Percentiles rank a stretch among this genome's conserved stretches.
These are phyloP conservation scores for Aspergillus felis DNA, from an alignment of 2,329 filamentous ascomycete species.

Conservation along the genomic window DNA sequence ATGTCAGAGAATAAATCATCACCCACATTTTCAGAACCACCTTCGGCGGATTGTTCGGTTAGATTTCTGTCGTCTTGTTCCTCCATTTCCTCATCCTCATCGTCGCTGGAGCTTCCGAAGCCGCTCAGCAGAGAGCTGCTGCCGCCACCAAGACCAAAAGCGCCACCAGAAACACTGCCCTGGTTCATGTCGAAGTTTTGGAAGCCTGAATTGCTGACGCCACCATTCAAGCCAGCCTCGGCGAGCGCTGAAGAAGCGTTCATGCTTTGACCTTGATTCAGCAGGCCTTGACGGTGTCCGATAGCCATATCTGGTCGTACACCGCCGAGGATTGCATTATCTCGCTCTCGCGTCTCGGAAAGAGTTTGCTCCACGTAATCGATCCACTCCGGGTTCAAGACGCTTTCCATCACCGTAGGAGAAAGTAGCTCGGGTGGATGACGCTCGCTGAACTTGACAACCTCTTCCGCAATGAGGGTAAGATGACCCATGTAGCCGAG, in stretches of 20 bases:
- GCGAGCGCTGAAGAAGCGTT: constrained; percentile 66
- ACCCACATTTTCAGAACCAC: constrained; percentile 64
- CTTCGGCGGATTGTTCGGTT: constrained; percentile 41
- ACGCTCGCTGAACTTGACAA: constrained; percentile 95
- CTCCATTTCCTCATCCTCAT: constrained; percentile 93
- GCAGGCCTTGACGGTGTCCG: constrained; percentile 67
- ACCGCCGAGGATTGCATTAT: constrained; percentile 96
- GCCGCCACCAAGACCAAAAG: constrained; percentile 68
- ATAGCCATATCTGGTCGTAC: constrained; percentile 88
- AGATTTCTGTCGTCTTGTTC: constrained; percentile 51
- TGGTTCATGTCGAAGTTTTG: constrained; percentile 66
- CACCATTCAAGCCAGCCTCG: constrained; percentile 74
- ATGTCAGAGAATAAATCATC: constrained; percentile 58
- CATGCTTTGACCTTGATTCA: constrained; percentile 56
- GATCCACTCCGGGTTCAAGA: constrained; percentile 87
- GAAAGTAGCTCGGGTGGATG: constrained; percentile 86
- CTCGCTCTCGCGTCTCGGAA: constrained; percentile 87
- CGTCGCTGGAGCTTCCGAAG: constrained; percentile 91
- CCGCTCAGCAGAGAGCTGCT: constrained; percentile 68
- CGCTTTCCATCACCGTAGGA: constrained; percentile 76
- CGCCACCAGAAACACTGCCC: constrained; percentile 63
- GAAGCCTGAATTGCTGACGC: constrained; percentile 46
- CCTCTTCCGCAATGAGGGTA: constrained; percentile 94
- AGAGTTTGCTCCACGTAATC: constrained; percentile 91
- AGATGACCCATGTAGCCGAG: constrained; percentile 98